Conservation (phyloP, 129 eudicot species). For the Helichrysum umbraculigerum region DNA sequence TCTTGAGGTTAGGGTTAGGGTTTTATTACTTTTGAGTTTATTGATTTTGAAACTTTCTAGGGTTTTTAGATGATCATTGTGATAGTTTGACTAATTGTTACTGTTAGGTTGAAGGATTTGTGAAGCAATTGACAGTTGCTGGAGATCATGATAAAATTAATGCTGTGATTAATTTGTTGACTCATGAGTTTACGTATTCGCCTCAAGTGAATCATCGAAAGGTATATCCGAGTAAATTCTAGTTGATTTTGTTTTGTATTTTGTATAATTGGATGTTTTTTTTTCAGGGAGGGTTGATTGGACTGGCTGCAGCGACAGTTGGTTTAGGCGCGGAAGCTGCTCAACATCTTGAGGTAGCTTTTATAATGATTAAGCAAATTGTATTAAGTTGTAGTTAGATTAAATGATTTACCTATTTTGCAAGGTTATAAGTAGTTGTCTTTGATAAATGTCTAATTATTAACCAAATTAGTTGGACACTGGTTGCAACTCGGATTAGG, state of each 20-base stretch:
- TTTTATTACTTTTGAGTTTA: background rate
- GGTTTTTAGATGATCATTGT: constrained; percentile 21
- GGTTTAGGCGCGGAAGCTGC: constrained; percentile 84
- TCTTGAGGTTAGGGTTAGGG: constrained; percentile 59
- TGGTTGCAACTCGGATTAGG: background rate
- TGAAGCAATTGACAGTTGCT: constrained; percentile 69
- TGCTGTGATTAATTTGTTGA: constrained; percentile 70
- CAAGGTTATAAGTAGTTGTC: background rate
- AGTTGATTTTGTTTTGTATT: background rate
- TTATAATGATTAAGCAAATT: background rate
- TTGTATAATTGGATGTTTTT: constrained; percentile 15
- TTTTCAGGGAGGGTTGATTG: constrained; percentile 89
- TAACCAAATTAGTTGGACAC: background rate
- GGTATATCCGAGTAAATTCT: constrained; percentile 25
- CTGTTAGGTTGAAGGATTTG: constrained; percentile 87
- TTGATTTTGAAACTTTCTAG: constrained; percentile 14
- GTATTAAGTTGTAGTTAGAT: background rate
- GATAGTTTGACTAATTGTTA: constrained; percentile 27
- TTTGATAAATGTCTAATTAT: background rate
- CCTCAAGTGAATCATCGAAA: constrained; percentile 86
- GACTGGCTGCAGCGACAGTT: constrained; percentile 97
- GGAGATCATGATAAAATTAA: constrained; percentile 81
- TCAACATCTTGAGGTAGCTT: constrained; percentile 86
- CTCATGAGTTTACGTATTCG: constrained; percentile 71
- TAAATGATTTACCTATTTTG: background rate